Evolutionary conservation across 805 yeast species (phyloP), one percentile per base, ranked within the genome.

Genomic region (Schwanniomyces pseudopolymorphus): DNA sequence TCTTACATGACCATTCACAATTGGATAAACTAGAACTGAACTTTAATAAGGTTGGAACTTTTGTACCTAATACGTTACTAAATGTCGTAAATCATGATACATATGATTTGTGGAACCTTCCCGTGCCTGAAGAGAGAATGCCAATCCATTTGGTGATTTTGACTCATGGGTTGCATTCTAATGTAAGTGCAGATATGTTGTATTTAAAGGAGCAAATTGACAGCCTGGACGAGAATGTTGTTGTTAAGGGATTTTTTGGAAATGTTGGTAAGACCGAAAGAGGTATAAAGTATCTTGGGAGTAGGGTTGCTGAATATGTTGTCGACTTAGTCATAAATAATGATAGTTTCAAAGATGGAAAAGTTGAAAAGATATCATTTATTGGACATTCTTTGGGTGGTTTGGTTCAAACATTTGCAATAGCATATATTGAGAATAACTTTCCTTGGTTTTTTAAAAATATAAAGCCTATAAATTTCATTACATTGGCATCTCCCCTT

Each of bases 331-430:
- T 75, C 16, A 56, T 74, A 1, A 74, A 76, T 27, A 67, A 72
- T 44, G 77, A 73, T 20, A 56, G 70, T 4, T 60, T 64, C 24
- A 57, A 57, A 22, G 52, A 63, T 31, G 66, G 67, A 1, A 66
- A 54, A 39, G 81, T 89, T 6, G 64, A 66, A 10, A 81, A 81
- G 55, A 81, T 92, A 4, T 92, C 98, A 2, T 91, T 94, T 57
- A 72, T 94, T 17, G 96, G 94, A 1, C 99, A 94, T 65, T 92
- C 98, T 0, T 70, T 94, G 21, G 99, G 99, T 14, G 99, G 99
- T 0, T 79, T 88, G 14, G 87, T 87, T 8, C 97, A 92, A 67
- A 82, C 96, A 0, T 92, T 87, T 75, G 96, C 98, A 1, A 73
- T 94, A 35, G 94, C 92, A 2, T 86, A 89, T 60, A 77, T 94